Conservation (phyloP, 1,284 basidiomycete species). For the Xanthoconium separans region DNA sequence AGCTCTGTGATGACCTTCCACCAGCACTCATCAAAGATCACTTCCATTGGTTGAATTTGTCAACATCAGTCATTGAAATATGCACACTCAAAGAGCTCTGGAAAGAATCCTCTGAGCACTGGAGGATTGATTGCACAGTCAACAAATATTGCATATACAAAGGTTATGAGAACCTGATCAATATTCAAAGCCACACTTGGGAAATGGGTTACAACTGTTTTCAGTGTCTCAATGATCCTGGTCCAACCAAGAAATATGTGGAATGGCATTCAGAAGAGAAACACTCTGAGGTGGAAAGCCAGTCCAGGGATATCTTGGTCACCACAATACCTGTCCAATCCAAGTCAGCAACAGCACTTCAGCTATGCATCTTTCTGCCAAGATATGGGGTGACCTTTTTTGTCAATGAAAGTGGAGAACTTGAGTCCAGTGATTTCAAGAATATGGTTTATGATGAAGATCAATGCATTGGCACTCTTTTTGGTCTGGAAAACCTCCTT, state of each 20-base stretch:
- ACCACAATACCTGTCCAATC: constrained; percentile 6
- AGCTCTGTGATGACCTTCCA: not conserved
- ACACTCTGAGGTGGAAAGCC: not conserved
- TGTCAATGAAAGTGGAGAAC: not conserved
- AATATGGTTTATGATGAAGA: not conserved
- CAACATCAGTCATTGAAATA: not conserved
- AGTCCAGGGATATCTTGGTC: not conserved
- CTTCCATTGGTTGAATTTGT: not conserved
- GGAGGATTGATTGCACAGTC: not conserved
- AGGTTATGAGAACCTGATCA: constrained; percentile 5
- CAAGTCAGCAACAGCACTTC: not conserved
- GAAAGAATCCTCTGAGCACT: not conserved
- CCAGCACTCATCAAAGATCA: not conserved
- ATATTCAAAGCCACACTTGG: constrained; percentile 9
- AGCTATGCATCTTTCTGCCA: not conserved
- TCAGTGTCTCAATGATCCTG: not conserved
- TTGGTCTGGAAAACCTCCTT: constrained; percentile 30
- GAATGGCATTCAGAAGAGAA: no score
- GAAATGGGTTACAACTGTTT: not conserved
- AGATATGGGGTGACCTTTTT: not conserved
- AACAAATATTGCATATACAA: constrained; percentile 1
- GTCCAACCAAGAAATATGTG: not conserved
- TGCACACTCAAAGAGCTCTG: not conserved
- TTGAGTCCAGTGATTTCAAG: not conserved
- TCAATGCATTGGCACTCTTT: not conserved